Conservation (phyloP, 306 rosid species). For the Comarum palustre region DNA sequence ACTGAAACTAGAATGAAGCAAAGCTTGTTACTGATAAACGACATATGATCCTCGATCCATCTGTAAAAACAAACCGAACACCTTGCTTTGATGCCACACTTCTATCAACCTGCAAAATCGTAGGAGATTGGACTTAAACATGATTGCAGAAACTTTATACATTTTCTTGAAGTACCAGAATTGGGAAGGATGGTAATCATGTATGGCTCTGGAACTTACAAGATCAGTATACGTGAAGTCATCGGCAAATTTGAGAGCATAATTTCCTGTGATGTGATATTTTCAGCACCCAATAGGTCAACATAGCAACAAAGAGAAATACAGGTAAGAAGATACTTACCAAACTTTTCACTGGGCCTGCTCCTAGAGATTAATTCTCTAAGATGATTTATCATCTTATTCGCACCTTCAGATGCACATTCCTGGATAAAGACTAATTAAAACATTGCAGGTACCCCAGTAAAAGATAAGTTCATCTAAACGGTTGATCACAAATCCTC, state of each 20-base stretch:
- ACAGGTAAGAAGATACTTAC: slow-evolving; percentile 47
- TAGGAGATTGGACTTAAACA: slow-evolving; percentile 11
- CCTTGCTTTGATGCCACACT: slow-evolving; percentile 90
- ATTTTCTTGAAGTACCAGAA: slow-evolving; percentile 20
- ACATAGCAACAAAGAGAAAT: slow-evolving; percentile 12
- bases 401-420: slow-evolving; percentile 89
- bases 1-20: slow-evolving; percentile 6
- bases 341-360: slow-evolving; percentile 76
- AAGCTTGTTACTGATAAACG: slow-evolving; percentile 76
- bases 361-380: slow-evolving; percentile 60
- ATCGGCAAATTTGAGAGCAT: slow-evolving; percentile 80
- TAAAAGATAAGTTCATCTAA: slow-evolving; percentile 19
- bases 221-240: slow-evolving; percentile 87
- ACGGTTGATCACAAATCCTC: not conserved
- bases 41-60: slow-evolving; percentile 91
- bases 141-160: slow-evolving; percentile 7
- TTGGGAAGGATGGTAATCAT: slow-evolving; percentile 11
- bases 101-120: slow-evolving; percentile 69
- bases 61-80: slow-evolving; percentile 83
- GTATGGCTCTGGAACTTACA: slow-evolving; percentile 43
- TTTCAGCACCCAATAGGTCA: slow-evolving; percentile 17
- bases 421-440: slow-evolving; percentile 54
- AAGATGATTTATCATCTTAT: slow-evolving; percentile 73
- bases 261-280: slow-evolving; percentile 54
- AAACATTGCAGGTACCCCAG: slow-evolving; percentile 4